Evolutionary conservation across 306 rosid species (phyloP).

Genomic region (Gastrolobium bilobum): DNA sequence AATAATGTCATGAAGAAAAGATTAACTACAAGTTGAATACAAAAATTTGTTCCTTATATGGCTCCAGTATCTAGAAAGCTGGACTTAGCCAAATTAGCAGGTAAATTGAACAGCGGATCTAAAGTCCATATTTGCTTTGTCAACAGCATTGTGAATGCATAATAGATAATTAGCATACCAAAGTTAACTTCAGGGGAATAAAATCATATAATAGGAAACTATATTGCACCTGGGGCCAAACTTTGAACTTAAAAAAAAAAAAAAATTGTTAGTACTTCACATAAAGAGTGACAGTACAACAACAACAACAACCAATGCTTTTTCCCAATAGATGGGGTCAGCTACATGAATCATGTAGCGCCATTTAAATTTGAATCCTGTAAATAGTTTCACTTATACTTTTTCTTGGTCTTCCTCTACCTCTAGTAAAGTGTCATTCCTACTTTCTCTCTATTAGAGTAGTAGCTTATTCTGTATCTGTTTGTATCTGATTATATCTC

Average conservation of each 20-base stretch:
- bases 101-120: neutral
- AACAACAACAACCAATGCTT: neutral
- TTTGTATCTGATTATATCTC: too few relatives aligned
- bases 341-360: neutral
- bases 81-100: conserved; percentile 10
- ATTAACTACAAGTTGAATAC: neutral
- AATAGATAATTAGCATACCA: neutral
- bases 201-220: conserved; percentile 11
- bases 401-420: neutral
- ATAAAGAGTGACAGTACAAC: neutral
- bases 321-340: neutral
- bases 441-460: too few relatives aligned
- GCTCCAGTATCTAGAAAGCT: conserved; percentile 28
- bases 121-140: conserved; percentile 26
- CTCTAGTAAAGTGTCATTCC: neutral
- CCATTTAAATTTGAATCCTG: neutral
- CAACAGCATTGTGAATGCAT: neutral
- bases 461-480: too few relatives aligned
- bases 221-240: neutral
- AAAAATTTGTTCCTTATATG: conserved; percentile 8
- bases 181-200: conserved; percentile 11
- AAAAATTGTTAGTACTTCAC: neutral
- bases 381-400: neutral
- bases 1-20: conserved; percentile 16
- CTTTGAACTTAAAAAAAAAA: neutral